These are phyloP conservation scores for Hanseniaspora sp. DNA, from an alignment of 1,139 yeast species.

Conservation along the genomic window DNA sequence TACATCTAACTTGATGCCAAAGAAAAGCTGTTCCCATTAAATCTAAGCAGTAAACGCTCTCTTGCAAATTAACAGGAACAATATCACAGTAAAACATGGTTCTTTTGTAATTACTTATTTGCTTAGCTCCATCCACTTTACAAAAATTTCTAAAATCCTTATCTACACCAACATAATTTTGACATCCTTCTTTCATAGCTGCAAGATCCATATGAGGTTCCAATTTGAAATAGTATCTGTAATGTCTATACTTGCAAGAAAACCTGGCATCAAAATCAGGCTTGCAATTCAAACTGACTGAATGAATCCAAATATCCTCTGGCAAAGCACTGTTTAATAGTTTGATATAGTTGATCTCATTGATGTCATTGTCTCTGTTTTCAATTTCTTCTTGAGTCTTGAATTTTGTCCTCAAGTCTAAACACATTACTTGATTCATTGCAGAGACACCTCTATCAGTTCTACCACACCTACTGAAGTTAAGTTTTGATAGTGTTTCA, in stretches of 20 bases:
- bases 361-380: conserved; percentile 44
- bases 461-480: conserved; percentile 88
- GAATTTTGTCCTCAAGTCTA: conserved; percentile 61
- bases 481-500: conserved; percentile 20
- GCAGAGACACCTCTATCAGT: conserved; percentile 97
- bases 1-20: conserved; percentile 97
- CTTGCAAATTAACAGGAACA: conserved; percentile 28
- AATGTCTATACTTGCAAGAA: conserved; percentile 74
- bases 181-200: conserved; percentile 55
- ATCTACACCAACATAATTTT: conserved; percentile 51
- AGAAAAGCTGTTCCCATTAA: conserved; percentile 80
- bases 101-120: conserved; percentile 64
- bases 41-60: conserved; percentile 55
- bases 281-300: conserved; percentile 76
- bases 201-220: conserved; percentile 45
- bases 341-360: conserved; percentile 66
- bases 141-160: conserved; percentile 94
- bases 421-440: conserved; percentile 82
- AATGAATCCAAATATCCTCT: conserved; percentile 67
- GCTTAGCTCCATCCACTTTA: conserved; percentile 87
- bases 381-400: conserved; percentile 42
- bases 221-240: conserved; percentile 61
- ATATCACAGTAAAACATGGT: conserved; percentile 46
- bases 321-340: conserved; percentile 73
- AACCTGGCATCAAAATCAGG: conserved; percentile 79